These are phyloP conservation scores for Periconia macrospinosa DNA, from an alignment of 2,329 filamentous ascomycete genomes.

Conservation along the genomic window DNA sequence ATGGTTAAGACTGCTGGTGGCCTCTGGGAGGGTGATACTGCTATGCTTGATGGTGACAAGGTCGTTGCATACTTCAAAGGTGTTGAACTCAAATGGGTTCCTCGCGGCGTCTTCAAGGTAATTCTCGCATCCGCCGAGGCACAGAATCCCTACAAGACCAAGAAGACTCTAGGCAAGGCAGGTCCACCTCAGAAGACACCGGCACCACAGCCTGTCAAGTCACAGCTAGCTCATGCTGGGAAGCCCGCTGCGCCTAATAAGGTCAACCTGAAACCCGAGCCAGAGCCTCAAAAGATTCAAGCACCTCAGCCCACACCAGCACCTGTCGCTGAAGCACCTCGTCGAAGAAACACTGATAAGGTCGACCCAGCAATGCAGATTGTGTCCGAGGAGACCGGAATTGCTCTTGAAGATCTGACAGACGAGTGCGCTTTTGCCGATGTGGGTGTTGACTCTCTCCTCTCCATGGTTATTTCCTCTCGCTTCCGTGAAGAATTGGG, in stretches of 20 bases:
- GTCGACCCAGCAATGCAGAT: constrained; percentile 14
- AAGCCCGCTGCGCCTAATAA: not conserved
- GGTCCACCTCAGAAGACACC: not conserved
- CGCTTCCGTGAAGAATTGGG: constrained; percentile 29
- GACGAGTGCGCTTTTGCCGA: constrained; percentile 27
- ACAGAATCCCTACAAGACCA: too few species aligned
- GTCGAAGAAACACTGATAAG: not conserved
- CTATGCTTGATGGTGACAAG: constrained; percentile 13
- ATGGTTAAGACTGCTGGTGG: constrained; percentile 8
- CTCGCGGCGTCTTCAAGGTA: not conserved
- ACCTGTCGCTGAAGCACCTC: not conserved
- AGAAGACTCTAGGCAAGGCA: not conserved
- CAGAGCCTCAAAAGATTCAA: not conserved
- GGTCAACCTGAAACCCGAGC: too few species aligned
- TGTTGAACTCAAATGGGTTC: not conserved
- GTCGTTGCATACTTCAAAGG: constrained; percentile 9
- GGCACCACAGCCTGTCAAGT: not conserved
- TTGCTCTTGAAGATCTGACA: constrained; percentile 26
- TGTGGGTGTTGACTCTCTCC: constrained; percentile 32
- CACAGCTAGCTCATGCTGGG: not conserved
- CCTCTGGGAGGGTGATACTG: constrained; percentile 12
- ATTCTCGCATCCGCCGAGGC: too few species aligned
- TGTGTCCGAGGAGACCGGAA: constrained; percentile 32
- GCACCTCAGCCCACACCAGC: not conserved
- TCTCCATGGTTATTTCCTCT: constrained; percentile 22